These are phyloP conservation scores for Ambrosia hybrid DNA, from an alignment of 140 eudicot genomes.

Conservation along the genomic window DNA sequence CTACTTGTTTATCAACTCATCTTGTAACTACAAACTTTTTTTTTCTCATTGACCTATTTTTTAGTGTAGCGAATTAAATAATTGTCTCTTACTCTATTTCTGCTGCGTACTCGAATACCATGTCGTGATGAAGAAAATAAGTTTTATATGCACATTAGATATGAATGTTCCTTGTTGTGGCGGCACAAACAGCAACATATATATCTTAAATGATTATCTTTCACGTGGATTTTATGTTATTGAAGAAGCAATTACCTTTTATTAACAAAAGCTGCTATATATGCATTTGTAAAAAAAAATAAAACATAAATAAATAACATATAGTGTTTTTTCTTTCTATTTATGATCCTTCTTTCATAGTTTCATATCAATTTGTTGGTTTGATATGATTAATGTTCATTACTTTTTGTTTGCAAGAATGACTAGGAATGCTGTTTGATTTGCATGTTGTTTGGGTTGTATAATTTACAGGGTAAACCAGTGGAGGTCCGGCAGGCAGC, in stretches of 20 bases:
- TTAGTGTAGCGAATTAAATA: not conserved
- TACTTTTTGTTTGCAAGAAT: slow-evolving; percentile 12
- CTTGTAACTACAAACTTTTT: not conserved
- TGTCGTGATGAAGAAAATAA: not conserved
- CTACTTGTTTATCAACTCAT: slow-evolving; percentile 3
- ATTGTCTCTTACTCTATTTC: not conserved
- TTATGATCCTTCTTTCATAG: slow-evolving; percentile 1
- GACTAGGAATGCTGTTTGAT: slow-evolving; percentile 18
- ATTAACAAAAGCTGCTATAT: not conserved
- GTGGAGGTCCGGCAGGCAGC: slow-evolving; percentile 97
- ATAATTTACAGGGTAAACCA: slow-evolving; percentile 58
- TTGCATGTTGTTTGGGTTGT: slow-evolving; percentile 17
- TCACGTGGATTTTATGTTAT: not conserved
- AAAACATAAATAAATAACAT: not conserved
- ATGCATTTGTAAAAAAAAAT: not conserved
- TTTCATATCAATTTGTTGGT: not conserved
- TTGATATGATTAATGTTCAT: slow-evolving; percentile 9
- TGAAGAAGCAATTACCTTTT: slow-evolving; percentile 11
- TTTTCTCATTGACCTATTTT: not conserved
- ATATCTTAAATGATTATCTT: slow-evolving; percentile 3
- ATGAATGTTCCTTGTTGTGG: not conserved
- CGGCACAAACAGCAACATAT: not conserved
- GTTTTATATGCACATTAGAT: not conserved
- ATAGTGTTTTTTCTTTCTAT: not conserved
- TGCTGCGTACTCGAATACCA: not conserved